Evolutionary conservation across 2,329 filamentous ascomycete species (phyloP), one percentile per base, ranked within the genome.

Genomic region (Colletotrichum lupini): DNA sequence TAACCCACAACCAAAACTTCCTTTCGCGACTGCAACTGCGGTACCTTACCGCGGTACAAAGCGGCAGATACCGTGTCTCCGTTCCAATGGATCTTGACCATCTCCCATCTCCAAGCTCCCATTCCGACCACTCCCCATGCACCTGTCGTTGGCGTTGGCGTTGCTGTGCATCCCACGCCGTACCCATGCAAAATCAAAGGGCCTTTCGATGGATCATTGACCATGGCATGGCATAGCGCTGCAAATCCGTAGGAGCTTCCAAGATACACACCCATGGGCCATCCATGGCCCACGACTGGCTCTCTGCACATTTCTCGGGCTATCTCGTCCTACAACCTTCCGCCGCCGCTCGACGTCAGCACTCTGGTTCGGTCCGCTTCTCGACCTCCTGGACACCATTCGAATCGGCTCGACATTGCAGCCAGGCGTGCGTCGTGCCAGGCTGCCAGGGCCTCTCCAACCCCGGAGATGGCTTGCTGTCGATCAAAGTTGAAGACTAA

Each of bases 21-120:
- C 24, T 49, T 28, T 11, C 24, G 30, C 67, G 52, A 72, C 53
- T 60, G 32, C 59, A n/a, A 71, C 61, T 53, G 67, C 67, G 66
- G 70, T 65, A 73, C 55, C 60, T 65, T 60, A 73, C 70, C 67
- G 67, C 70, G 58, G 60, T 67, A 24, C 55, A 22, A 49, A 57
- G 63, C 46, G 68, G 68, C 72, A 72, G 61, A 74, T 71, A 60
- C 72, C 68, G 61, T 67, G 11, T 68, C 67, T 71, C 60, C 49
- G 32, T 68, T 22, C 68, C 63, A 71, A 59, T 59, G 32, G 42
- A 42, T 59, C n/a, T n/a, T 32, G 19, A 35, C 53, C 55, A 49
- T 67, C 66, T 24, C 22, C 67, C 37, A 42, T 42, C 37, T 42
- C 37, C 28, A 52, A 37, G 55, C 55, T 32, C 60, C 37, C 24